Evolutionary conservation across 192 early-diverging fungal genomes (phyloP), one percentile per base, ranked within the genome.

Genomic region (Backusella luteola): DNA sequence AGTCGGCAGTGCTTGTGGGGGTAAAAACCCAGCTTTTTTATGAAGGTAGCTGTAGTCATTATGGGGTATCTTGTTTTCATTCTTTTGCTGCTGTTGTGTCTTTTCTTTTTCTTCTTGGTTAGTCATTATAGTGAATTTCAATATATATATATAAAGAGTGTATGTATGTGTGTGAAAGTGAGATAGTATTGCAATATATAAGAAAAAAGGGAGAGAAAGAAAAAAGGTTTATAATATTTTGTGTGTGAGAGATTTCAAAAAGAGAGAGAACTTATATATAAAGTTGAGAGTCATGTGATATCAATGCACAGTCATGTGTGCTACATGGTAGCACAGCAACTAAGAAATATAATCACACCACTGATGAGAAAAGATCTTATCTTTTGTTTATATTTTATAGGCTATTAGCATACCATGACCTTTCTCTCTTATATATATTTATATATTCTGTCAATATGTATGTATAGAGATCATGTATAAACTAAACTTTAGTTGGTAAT

Each of bases 1-100:
- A 17, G 74, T 21, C 14, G 74, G 78, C 42, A 67, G 12, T 69
- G 41, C 41, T 12, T 76, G 75, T 34, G 70, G 70, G 7, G 70
- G 70, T 49, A 71, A 71, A 46, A 71, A 71, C 5, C 70, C 44
- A 34, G 70, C 68, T 38, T 69, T 69, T 39, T 69, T 39, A 38
- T 21, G 34, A 23, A 21, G 21, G 8, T 67, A 35, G 19, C 26
- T 67, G 8, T 67, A 35, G 35, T 29, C 26, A 67, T 67, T 15
- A 4, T 39, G 23, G 38, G 68, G 68, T 38, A 69, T 69, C 38
- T 38, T 69, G 3, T 69, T 69, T 4, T 63, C 23, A 63, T 63
- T 29, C 2, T 29, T 63, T 6, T 23, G 1, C n/a, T 63, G 56
- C 11, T 63, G 23, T 32, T 63, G 21, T 63, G 26, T 26, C 12